A percentile compares a stretch with the other conserved stretches of the same genome.
These are phyloP conservation scores for Nematocida homosporus DNA, from an alignment of 371 early-diverging fungal genomes.

Conservation along the genomic window DNA sequence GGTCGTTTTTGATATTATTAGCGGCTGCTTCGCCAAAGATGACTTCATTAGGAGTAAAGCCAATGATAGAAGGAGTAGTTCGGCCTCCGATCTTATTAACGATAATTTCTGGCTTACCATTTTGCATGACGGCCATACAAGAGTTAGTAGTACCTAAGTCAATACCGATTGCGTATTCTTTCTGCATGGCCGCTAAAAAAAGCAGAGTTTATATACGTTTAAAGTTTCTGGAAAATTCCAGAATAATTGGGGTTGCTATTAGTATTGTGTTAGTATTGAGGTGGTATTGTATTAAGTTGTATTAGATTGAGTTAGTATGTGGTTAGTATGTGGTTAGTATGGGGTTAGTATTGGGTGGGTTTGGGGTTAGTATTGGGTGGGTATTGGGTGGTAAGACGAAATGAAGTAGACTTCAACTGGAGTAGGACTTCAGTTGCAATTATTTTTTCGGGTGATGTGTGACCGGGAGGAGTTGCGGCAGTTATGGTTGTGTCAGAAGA, in stretches of 20 bases:
- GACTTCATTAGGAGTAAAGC: slow-evolving; percentile 77
- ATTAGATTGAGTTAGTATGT: no score
- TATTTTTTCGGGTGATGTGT: no score
- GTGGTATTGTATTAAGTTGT: no score
- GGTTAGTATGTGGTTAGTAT: no score
- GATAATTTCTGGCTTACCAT: slow-evolving; percentile 72
- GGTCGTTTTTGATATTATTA: slow-evolving; percentile 81
- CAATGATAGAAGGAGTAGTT: slow-evolving; percentile 88
- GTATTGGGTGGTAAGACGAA: no score
- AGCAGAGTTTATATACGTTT: slow-evolving; percentile 20
- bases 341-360: no score
- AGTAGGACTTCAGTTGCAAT: no score
- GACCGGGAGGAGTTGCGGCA: slow-evolving; percentile 50
- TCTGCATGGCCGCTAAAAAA: slow-evolving; percentile 43
- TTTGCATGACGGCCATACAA: slow-evolving; percentile 89
- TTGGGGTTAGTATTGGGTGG: no score
- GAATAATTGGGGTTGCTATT: no score
- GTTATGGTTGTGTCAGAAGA: slow-evolving; percentile 64
- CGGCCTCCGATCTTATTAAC: slow-evolving; percentile 93
- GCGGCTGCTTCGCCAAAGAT: slow-evolving; percentile 86
- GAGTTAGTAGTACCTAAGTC: slow-evolving; percentile 98
- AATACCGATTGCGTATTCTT: slow-evolving; percentile 67
- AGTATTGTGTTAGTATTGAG: no score
- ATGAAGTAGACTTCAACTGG: no score
- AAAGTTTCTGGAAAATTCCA: slow-evolving; percentile 17